Base-by-base conservation (phyloP, 2,329 filamentous ascomycete species). In the Dactylellina cionopaga region DNA sequence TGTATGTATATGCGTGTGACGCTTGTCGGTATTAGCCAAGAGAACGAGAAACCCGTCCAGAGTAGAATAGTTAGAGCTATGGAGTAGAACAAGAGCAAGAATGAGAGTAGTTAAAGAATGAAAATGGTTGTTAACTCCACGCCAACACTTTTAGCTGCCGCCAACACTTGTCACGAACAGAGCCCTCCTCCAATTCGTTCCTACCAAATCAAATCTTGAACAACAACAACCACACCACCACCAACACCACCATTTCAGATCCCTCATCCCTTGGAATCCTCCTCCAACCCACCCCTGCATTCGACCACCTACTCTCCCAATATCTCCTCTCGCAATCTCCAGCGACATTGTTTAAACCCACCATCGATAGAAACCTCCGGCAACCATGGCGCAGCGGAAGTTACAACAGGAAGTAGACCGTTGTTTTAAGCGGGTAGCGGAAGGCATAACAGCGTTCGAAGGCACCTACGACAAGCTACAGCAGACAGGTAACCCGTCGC, bases 371-470 rank as follows among this genome's bases (percentile, higher is more conserved):
- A 59, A 51, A 65, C 41, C 39, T 55, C 62, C 66, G 86, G 81
- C 78, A 65, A 54, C 33, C 54, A 99, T 99, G 95, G 92, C 95
- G 78, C 91, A 91, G 81, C 89, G 95, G 81, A 99, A 99, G 86
- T 87, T 96, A 78, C 91, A 95, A 81, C 93, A 98, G 84, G 95
- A 99, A 84, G 94, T 98, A 79, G 95, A 99, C 80, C 96, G 97
- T 84, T 96, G 92, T 87, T 98, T 97, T 88, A 99, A 99, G 83
- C 96, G 96, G 85, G 93, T 98, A 79, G 87, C 88, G 49, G 94
- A 98, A 84, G 95, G 95, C 59, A 92, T 98, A 62, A 85, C 88
- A 74, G 90, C 93, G 75, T 99, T 99, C 81, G 92, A 98, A 80
- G 86, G 85, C 79, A 97, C 98, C 79, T 96, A 98, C 83, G 95